Evolutionary conservation across 441 rosid species (phyloP), one percentile per base, ranked within the genome.

Genomic region (Gossypium lobatum): DNA sequence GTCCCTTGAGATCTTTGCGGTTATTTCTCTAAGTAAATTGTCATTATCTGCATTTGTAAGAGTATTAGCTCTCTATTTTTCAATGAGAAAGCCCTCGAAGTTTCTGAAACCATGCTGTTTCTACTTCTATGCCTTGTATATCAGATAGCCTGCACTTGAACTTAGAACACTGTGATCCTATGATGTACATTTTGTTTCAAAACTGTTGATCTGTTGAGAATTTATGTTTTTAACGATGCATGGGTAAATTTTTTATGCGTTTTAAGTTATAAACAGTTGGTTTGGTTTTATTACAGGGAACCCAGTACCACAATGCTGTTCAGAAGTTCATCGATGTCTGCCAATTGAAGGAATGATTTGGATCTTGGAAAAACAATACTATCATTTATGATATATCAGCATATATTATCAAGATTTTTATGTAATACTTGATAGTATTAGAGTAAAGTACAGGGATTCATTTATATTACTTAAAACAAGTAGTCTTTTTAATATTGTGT

Each of bases 261-360:
- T 59, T 3, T 25, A 60, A 25, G 64, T 26, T 26, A 14, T 28
- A 46, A 46, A 48, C 37, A 14, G 10, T 54, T 37, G 3, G 69
- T 45, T 58, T 26, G 6, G 17, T 25, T 60, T 52, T 65, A 1
- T 83, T 76, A 18, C 87, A 88, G 93, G 91, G 91, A 81, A 87
- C 93, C 71, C 93, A 88, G 75, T 88, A 88, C 80, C 96, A 87
- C 74, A 88, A 91, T 79, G 93, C 91, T 8, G 88, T 88, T 26
- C 93, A 92, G 84, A 94, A 89, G 81, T 92, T 94, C 83, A 60
- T 60, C 10, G 87, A 86, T 46, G 83, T 92, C 17, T 94, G 97
- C 87, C 89, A 90, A 83, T 80, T 94, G 91, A 89, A 82, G 1
- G 87, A 86, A 34, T 73, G 70, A 76, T 5, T 54, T 10, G 26